phyloP scores from a whole-genome alignment of 352 stramenopile species.

The Pelagophyceae sp. region DNA sequence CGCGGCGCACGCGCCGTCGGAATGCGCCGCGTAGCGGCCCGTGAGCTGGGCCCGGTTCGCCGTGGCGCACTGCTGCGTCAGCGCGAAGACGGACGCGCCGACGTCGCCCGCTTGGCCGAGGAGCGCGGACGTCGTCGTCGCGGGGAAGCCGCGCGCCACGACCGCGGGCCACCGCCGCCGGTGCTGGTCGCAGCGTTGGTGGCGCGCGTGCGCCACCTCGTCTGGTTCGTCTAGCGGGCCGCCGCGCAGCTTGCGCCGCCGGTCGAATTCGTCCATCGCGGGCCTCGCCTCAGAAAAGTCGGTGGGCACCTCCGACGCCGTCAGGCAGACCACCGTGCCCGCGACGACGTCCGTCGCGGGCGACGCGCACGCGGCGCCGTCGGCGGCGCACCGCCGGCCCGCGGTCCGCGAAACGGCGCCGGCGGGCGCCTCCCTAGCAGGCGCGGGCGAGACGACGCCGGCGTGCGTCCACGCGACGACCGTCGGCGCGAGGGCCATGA shows the following conservation, averaged over 20 bases:
- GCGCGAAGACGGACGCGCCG: not conserved
- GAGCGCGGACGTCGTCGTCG: too few species aligned
- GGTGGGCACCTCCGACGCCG: not conserved
- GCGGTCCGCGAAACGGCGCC: not conserved
- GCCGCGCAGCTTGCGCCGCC: not conserved
- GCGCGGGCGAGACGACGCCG: not conserved
- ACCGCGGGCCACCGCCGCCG: too few species aligned
- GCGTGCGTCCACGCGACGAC: not conserved
- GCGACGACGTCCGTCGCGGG: not conserved
- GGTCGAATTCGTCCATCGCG: not conserved
- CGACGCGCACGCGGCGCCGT: not conserved
- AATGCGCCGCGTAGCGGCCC: not conserved
- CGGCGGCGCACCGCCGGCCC: too few species aligned
- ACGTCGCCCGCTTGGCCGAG: not conserved
- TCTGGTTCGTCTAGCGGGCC: not conserved
- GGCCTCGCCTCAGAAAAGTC: not conserved
- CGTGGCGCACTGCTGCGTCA: not conserved
- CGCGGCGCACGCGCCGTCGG: not conserved
- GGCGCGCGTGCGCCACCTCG: too few species aligned
- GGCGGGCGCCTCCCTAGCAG: not conserved
- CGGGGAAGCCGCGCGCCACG: too few species aligned
- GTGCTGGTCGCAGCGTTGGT: not conserved
- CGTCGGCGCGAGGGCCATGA: not conserved
- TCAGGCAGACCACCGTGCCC: not conserved
- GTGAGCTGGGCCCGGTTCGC: not conserved